phyloP scores from a whole-genome alignment of 345 rosid species.

The Salix udensis region DNA sequence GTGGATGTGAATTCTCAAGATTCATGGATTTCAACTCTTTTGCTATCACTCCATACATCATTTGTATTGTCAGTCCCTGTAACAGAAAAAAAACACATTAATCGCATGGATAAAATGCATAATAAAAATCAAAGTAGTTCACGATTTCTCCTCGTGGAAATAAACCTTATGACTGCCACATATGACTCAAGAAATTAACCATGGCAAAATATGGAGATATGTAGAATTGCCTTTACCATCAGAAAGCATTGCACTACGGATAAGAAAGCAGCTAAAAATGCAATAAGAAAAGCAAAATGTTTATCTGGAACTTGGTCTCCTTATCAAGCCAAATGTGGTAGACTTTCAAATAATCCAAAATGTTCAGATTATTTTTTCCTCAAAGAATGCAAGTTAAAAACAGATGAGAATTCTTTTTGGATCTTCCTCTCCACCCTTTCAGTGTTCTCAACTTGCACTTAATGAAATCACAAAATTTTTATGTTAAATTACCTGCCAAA shows the following conservation, averaged over 20 bases:
- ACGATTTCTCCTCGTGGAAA: neutral
- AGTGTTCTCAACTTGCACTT: neutral
- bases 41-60: slow-evolving; percentile 77
- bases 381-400: too few relatives aligned
- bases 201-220: neutral
- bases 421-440: neutral
- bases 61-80: slow-evolving; percentile 77
- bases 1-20: slow-evolving; percentile 50
- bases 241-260: neutral
- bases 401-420: neutral
- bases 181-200: neutral
- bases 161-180: neutral
- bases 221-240: neutral
- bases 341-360: neutral
- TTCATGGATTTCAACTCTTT: slow-evolving; percentile 50
- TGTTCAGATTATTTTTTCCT: too few relatives aligned
- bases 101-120: neutral
- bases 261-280: neutral
- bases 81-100: slow-evolving; percentile 4
- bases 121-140: neutral
- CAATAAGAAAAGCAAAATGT: neutral
- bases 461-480: neutral
- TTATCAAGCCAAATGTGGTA: neutral
- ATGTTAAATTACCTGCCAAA: slow-evolving; percentile 74
- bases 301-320: neutral